Conservation (phyloP, 306 rosid species). For the Quercus bicolor region DNA sequence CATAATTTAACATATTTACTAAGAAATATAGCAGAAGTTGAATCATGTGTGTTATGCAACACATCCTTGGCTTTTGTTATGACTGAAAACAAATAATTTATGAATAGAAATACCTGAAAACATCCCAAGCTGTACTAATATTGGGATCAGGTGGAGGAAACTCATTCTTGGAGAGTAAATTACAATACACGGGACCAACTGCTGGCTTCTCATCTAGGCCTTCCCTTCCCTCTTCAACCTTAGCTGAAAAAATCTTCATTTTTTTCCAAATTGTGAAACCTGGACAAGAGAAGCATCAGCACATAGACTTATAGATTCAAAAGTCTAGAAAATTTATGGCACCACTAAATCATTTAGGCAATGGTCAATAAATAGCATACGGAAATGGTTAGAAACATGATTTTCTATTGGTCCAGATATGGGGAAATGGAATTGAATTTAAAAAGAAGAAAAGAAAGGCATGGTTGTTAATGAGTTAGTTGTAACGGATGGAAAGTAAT, state of each 20-base stretch:
- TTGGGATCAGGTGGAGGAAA: constrained; percentile 60
- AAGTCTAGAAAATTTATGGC: background rate
- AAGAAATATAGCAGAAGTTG: background rate
- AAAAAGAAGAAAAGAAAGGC: background rate
- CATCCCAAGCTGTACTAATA: constrained; percentile 62
- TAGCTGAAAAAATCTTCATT: constrained; percentile 58
- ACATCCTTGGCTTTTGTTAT: background rate
- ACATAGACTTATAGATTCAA: background rate
- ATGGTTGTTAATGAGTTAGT: constrained; percentile 12
- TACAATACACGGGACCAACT: constrained; percentile 72
- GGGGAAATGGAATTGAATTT: background rate
- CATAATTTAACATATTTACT: background rate
- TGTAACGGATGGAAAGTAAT: background rate
- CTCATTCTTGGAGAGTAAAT: constrained; percentile 42
- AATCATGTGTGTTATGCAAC: background rate
- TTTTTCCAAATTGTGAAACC: constrained; percentile 21
- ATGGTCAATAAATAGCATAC: background rate
- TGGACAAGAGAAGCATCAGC: constrained; percentile 10
- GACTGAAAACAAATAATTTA: background rate
- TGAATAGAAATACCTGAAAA: constrained; percentile 54
- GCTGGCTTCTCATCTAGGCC: constrained; percentile 64
- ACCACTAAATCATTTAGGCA: background rate
- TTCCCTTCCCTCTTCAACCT: constrained; percentile 76
- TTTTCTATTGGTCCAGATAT: background rate
- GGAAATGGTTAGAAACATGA: background rate